Evolutionary conservation across 2,329 filamentous ascomycete species (phyloP).

Genomic region (Talaromyces marneffei): DNA sequence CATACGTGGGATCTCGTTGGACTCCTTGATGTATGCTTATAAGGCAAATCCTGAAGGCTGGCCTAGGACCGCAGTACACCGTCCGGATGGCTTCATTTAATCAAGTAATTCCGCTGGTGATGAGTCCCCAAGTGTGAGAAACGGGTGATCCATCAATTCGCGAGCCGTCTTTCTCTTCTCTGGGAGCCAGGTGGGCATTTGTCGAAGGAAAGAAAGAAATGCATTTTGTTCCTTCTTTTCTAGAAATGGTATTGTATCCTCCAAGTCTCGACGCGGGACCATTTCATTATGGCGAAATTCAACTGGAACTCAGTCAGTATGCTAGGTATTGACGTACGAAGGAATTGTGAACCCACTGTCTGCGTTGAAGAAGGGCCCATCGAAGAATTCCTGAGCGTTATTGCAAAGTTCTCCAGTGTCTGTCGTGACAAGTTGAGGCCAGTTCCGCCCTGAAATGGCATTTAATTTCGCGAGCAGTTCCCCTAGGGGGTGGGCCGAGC

Average conservation of each 20-base stretch:
- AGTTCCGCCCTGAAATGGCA: slow-evolving; percentile 39
- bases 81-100: not conserved
- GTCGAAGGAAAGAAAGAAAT: slow-evolving; percentile 29
- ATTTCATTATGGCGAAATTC: slow-evolving; percentile 21
- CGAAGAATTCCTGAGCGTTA: slow-evolving; percentile 15
- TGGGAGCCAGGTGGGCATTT: slow-evolving; percentile 32
- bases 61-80: too few relatives aligned
- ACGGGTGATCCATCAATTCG: slow-evolving; percentile 28
- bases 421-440: slow-evolving; percentile 26
- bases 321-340: not conserved
- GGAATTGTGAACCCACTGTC: not conserved
- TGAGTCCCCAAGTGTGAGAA: slow-evolving; percentile 16
- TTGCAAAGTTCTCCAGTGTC: slow-evolving; percentile 1
- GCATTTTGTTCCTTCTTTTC: slow-evolving; percentile 26
- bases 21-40: too few relatives aligned
- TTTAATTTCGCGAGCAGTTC: slow-evolving; percentile 11
- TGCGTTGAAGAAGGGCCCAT: slow-evolving; percentile 10
- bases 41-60: not conserved
- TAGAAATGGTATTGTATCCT: slow-evolving; percentile 22
- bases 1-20: too few relatives aligned
- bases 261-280: slow-evolving; percentile 20
- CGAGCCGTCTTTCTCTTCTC: slow-evolving; percentile 29
- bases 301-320: slow-evolving; percentile 18
- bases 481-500: slow-evolving; percentile 15
- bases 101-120: not conserved